Evolutionary conservation across 2,329 filamentous ascomycete species (phyloP), one percentile per base, ranked within the genome.

Genomic region (Hortaea werneckii): DNA sequence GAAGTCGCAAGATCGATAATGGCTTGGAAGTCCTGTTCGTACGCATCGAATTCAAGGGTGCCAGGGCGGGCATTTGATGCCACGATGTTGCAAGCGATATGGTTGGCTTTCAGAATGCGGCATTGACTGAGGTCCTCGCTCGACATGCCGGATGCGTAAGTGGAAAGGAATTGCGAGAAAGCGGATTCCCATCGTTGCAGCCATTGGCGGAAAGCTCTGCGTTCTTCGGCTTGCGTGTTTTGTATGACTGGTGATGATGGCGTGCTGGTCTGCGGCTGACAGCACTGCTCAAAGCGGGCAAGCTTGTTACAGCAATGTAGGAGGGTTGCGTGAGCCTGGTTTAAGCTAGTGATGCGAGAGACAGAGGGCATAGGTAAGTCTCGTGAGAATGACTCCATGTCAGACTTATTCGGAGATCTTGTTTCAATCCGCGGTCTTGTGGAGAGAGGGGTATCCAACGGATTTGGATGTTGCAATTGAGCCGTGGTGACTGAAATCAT

Each of bases 361-460:
- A 60, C 52, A 5, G 49, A 57, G 2, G 60, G 60, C 57, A 62
- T 61, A 2, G 60, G 60, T 1, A 63, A 51, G 42, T 62, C 58
- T 45, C 60, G 50, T 9, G 39, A 11, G 8, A 20, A 9, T 13
- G 37, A 9, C 37, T 12, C 32, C 32, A 35, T 35, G 20, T 20
- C 20, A 20, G 20, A 20, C 20, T 20, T 20, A 20, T 20, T 20
- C 20, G 20, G 20, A 20, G 20, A 20, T 20, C 20, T 20, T 20
- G 20, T 20, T 20, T 20, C 20, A 20, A 20, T 20, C 20, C 20
- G 20, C 20, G 4, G 20, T 20, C 20, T 20, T 2, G 20, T 20
- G 2, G 20, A 20, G 20, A 4, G 20, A 20, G 20, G 20, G 20
- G 20, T 20, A 20, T 20, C 20, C 20, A 20, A 20, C 20, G 20